Evolutionary conservation across 78 protist species (phyloP).

Genomic region (Dictyostelium purpureum): DNA sequence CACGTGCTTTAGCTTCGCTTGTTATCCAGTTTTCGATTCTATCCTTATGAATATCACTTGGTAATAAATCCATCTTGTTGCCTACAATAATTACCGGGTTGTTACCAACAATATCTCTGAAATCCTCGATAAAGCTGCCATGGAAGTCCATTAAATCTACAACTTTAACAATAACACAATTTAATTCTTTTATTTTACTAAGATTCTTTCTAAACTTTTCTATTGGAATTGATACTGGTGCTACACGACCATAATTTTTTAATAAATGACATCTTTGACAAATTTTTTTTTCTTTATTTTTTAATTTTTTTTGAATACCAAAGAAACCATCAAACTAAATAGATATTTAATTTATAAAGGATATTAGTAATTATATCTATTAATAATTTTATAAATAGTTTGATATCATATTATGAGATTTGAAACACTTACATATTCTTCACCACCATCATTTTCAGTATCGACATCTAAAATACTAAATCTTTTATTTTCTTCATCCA

Average conservation of each 20-base stretch:
- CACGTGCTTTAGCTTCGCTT: conserved; percentile 1
- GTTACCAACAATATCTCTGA: conserved; percentile 52
- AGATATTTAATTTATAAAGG: background rate
- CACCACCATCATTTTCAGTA: background rate
- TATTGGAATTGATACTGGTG: conserved; percentile 47
- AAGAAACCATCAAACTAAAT: background rate
- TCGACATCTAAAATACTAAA: background rate
- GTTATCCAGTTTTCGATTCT: conserved; percentile 61
- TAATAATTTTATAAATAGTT: background rate
- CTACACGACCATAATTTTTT: conserved; percentile 63
- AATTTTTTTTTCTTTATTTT: background rate
- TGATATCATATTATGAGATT: background rate
- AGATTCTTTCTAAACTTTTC: conserved; percentile 23
- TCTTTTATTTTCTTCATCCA: background rate
- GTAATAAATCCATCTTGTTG: conserved; percentile 69
- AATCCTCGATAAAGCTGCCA: conserved; percentile 54
- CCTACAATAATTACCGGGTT: conserved; percentile 69
- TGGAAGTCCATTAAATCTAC: conserved; percentile 75
- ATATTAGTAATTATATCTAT: background rate
- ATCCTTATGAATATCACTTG: conserved; percentile 42
- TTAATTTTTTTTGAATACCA: conserved; percentile 1
- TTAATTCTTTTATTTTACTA: conserved; percentile 11
- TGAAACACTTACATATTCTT: conserved; percentile 17
- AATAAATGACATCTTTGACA: conserved; percentile 81
- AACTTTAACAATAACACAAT: conserved; percentile 63